These are phyloP conservation scores for Pyricularia sp. DNA, from an alignment of 2,329 filamentous ascomycete species.

Conservation along the genomic window DNA sequence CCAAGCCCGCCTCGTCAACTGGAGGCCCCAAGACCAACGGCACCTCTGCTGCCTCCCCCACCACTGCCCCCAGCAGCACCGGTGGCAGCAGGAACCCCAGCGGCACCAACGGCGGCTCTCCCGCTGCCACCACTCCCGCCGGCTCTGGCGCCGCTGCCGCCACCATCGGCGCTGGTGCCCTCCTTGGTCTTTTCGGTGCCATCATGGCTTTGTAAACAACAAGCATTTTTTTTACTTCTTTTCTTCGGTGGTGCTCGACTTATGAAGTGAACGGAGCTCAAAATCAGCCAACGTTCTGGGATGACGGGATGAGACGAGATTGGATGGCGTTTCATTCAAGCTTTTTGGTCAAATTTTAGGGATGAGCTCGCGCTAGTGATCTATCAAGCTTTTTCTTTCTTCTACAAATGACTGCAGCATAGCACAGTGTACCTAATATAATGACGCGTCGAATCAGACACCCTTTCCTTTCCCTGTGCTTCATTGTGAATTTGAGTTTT, in stretches of 20 bases:
- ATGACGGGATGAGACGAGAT: background rate
- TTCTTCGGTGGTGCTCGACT: no score
- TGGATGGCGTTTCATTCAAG: background rate
- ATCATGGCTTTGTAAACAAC: slow-evolving; percentile 1
- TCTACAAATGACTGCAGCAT: background rate
- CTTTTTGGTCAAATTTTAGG: background rate
- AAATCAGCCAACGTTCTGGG: background rate
- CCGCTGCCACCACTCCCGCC: background rate
- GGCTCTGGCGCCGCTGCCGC: slow-evolving; percentile 1
- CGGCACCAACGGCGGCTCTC: background rate
- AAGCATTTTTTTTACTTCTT: background rate
- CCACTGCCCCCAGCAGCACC: background rate
- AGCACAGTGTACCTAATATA: background rate
- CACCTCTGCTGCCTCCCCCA: background rate
- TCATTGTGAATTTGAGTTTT: no score
- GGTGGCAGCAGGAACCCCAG: background rate
- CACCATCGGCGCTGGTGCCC: slow-evolving; percentile 1
- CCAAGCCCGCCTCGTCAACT: background rate
- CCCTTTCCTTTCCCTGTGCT: no score
- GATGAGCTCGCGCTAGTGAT: background rate
- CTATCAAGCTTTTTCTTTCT: background rate
- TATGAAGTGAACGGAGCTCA: no score
- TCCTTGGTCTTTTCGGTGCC: slow-evolving; percentile 1
- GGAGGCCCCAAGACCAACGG: background rate
- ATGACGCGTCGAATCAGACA: background rate